These are phyloP conservation scores for Wickerhamomyces queroliae DNA, from an alignment of 805 yeast genomes.

Conservation along the genomic window DNA sequence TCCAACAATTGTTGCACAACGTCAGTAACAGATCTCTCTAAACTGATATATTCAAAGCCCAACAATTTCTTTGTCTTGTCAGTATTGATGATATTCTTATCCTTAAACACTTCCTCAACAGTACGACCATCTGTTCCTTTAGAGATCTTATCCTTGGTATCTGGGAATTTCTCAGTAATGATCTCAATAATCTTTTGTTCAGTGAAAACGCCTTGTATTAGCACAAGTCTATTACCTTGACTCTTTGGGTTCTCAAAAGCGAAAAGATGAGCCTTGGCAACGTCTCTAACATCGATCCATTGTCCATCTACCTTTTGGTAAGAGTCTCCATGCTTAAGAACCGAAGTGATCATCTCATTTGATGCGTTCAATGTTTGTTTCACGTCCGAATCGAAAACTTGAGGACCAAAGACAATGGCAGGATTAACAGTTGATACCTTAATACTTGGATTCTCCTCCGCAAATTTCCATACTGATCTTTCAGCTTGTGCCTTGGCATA, in stretches of 20 bases:
- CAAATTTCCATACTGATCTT: slow-evolving; percentile 49
- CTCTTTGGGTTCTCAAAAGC: slow-evolving; percentile 34
- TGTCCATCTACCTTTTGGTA: slow-evolving; percentile 20
- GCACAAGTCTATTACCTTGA: slow-evolving; percentile 28
- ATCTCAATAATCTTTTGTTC: slow-evolving; percentile 24
- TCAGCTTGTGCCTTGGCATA: slow-evolving; percentile 43
- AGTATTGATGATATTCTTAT: not conserved
- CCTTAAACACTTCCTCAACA: not conserved
- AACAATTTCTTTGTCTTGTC: slow-evolving; percentile 14
- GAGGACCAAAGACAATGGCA: slow-evolving; percentile 45
- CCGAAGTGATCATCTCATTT: slow-evolving; percentile 13
- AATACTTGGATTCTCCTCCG: slow-evolving; percentile 32
- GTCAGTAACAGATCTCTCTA: slow-evolving; percentile 33
- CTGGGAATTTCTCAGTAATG: slow-evolving; percentile 34
- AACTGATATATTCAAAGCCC: slow-evolving; percentile 28
- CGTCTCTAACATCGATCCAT: slow-evolving; percentile 56
- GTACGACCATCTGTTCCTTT: not conserved
- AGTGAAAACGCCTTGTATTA: slow-evolving; percentile 20
- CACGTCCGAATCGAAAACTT: slow-evolving; percentile 33
- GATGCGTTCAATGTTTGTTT: slow-evolving; percentile 8
- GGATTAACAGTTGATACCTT: slow-evolving; percentile 38
- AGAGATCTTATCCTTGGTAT: slow-evolving; percentile 39
- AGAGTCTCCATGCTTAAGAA: slow-evolving; percentile 11
- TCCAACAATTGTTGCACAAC: slow-evolving; percentile 28
- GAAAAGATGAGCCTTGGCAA: slow-evolving; percentile 48